Conservation (phyloP, 2,329 filamentous ascomycete species). For the Phyllosticta capitalensis region DNA sequence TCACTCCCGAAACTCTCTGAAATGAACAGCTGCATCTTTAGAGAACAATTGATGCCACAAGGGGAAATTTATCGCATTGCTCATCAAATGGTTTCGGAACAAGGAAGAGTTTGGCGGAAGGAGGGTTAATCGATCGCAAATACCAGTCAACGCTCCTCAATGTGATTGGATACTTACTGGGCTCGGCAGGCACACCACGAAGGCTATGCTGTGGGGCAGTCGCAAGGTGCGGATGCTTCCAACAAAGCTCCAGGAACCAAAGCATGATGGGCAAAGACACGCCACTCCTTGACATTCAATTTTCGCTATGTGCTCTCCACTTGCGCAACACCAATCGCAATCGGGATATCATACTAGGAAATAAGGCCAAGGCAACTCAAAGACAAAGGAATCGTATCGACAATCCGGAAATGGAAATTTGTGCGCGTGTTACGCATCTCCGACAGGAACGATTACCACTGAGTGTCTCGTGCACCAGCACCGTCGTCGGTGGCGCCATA, state of each 20-base stretch:
- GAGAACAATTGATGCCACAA: not conserved
- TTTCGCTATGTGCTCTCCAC: not conserved
- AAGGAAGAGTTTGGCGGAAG: not conserved
- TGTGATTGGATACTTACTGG: not conserved
- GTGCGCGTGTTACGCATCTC: not conserved
- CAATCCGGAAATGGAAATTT: not conserved
- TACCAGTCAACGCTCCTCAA: not conserved
- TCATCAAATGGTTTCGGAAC: not conserved
- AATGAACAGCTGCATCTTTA: not conserved
- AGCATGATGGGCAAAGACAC: not conserved
- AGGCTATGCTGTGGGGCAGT: not conserved
- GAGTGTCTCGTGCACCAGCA: conserved; percentile 4
- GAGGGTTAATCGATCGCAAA: not conserved
- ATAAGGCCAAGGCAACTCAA: not conserved
- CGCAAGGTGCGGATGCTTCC: not conserved
- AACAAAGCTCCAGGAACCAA: not conserved
- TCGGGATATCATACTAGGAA: conserved; percentile 6
- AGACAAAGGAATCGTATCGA: not conserved
- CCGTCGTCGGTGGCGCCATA: conserved; percentile 13
- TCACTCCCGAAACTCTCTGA: not conserved
- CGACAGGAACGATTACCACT: not conserved
- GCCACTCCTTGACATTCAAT: not conserved
- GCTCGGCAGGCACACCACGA: not conserved
- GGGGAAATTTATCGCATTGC: not conserved
- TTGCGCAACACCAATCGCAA: not conserved